A percentile compares a stretch with the other conserved stretches of the same genome.
Conservation (phyloP, 768 basidiomycete species). For the Suillus paluster region DNA sequence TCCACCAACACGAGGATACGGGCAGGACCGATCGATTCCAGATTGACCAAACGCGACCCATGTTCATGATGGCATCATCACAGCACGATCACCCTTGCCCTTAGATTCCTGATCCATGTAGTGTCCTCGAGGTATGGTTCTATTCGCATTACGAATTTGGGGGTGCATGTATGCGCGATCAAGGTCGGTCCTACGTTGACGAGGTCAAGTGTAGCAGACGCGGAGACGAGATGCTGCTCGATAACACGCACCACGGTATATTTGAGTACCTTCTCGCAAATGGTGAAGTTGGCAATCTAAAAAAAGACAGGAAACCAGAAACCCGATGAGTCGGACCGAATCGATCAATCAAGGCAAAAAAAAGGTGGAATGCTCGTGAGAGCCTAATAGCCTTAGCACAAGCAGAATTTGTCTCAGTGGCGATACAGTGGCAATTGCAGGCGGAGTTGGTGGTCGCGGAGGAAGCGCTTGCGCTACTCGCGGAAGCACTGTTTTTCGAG, state of each 20-base stretch:
- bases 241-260: neutral
- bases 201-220: conserved; percentile 48
- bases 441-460: conserved; percentile 1
- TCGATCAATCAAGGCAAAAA: conserved; percentile 1
- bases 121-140: conserved; percentile 70
- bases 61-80: conserved; percentile 87
- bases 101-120: conserved; percentile 78
- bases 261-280: conserved; percentile 45
- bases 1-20: neutral
- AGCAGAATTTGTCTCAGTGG: conserved; percentile 37
- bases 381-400: conserved; percentile 55
- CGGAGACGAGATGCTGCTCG: neutral
- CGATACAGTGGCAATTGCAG: conserved; percentile 6
- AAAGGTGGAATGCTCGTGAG: conserved; percentile 40
- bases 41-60: conserved; percentile 69
- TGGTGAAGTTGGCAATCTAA: conserved; percentile 48
- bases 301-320: conserved; percentile 10
- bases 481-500: neutral
- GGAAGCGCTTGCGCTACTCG: conserved; percentile 4
- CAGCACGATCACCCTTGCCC: conserved; percentile 79
- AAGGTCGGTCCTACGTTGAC: conserved; percentile 74
- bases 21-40: conserved; percentile 36
- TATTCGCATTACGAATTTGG: conserved; percentile 41
- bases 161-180: conserved; percentile 74
- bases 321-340: neutral